phyloP scores from a whole-genome alignment of 164 flowering plant species.

The Macadamia tetraphylla region DNA sequence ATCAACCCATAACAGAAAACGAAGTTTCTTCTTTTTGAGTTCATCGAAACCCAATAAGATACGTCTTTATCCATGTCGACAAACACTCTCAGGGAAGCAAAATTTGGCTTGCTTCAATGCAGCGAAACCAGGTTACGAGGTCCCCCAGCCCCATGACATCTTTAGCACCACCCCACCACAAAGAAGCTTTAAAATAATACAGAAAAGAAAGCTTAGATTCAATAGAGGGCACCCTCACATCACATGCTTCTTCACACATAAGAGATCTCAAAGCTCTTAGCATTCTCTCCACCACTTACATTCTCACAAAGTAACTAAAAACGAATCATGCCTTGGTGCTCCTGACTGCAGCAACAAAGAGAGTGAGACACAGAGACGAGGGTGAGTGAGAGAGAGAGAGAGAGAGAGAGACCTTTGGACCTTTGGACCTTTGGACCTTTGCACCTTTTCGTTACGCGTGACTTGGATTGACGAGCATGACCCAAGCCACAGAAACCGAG shows the following conservation, averaged over 20 bases:
- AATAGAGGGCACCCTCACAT: background rate
- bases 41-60: background rate
- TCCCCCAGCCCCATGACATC: background rate
- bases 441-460: slow-evolving; percentile 12
- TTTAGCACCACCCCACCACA: background rate
- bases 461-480: slow-evolving; percentile 21
- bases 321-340: background rate
- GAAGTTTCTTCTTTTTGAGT: background rate
- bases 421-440: too few relatives aligned
- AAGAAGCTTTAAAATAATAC: background rate
- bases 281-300: background rate
- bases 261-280: background rate
- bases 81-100: slow-evolving; percentile 2
- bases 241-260: background rate
- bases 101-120: slow-evolving; percentile 13
- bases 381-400: background rate
- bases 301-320: background rate
- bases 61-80: slow-evolving; percentile 20
- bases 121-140: slow-evolving; percentile 17
- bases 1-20: background rate
- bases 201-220: too few relatives aligned
- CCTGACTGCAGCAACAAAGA: background rate
- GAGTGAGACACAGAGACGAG: background rate
- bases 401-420: background rate
- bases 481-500: slow-evolving; percentile 2